Evolutionary conservation across 352 stramenopile genomes (phyloP).

Genomic region (Pythium brachiatum): DNA sequence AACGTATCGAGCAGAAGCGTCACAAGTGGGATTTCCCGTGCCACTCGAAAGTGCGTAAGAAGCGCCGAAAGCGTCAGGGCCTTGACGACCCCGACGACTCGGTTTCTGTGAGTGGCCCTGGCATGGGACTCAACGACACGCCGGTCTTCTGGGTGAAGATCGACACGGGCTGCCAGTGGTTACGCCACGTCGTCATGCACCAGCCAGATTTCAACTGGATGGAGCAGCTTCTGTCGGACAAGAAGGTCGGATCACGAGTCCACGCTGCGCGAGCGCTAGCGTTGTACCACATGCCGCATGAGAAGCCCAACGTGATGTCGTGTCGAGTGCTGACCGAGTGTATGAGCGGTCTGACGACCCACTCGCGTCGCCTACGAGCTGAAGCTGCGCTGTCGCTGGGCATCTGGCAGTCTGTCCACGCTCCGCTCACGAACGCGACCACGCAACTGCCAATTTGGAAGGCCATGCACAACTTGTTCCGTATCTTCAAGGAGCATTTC

Average conservation of each 20-base stretch:
- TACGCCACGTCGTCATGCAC: constrained; percentile 83
- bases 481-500: constrained; percentile 90
- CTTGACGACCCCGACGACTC: constrained; percentile 78
- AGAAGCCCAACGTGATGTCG: constrained; percentile 87
- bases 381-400: constrained; percentile 74
- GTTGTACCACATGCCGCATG: constrained; percentile 75
- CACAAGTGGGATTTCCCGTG: constrained; percentile 88
- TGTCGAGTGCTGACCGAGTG: constrained; percentile 81
- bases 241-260: constrained; percentile 79
- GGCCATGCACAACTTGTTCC: constrained; percentile 82
- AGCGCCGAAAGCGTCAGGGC: constrained; percentile 77
- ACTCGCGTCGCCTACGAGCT: constrained; percentile 69
- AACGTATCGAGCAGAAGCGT: constrained; percentile 79
- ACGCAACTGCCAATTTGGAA: constrained; percentile 83
- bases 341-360: constrained; percentile 81
- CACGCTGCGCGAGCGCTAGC: constrained; percentile 72
- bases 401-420: constrained; percentile 86
- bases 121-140: constrained; percentile 86
- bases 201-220: constrained; percentile 89
- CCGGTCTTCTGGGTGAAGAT: constrained; percentile 88
- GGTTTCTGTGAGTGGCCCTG: constrained; percentile 66
- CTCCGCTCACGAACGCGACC: constrained; percentile 76
- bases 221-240: constrained; percentile 82
- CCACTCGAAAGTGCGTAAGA: constrained; percentile 86
- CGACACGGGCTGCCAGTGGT: constrained; percentile 71